A percentile compares a stretch with the other conserved stretches of the same genome.
Evolutionary conservation across 1,284 basidiomycete species (phyloP).

Genomic region (Austroboletus niveus): DNA sequence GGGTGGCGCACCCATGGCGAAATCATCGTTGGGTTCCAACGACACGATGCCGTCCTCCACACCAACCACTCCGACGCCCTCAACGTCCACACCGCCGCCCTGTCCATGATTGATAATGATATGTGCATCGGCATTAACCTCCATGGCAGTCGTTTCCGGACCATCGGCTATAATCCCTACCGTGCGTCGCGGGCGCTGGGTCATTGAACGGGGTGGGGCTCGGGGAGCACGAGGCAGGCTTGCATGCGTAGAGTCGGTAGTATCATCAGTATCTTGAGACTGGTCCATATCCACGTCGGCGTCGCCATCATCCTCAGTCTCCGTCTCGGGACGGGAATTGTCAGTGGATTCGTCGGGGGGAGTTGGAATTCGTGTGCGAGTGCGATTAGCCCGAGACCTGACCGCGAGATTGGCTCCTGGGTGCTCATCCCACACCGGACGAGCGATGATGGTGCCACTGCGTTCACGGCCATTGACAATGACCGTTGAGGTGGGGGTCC

Average conservation of each 20-base stretch:
- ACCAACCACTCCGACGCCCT: constrained; percentile 45
- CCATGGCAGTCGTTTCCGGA: constrained; percentile 41
- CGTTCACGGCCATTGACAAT: constrained; percentile 59
- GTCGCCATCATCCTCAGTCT: constrained; percentile 72
- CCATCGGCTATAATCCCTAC: constrained; percentile 66
- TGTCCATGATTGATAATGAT: constrained; percentile 64
- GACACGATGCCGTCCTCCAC: constrained; percentile 72
- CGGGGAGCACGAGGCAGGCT: constrained; percentile 41
- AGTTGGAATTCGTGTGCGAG: constrained; percentile 36
- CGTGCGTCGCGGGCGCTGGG: constrained; percentile 42
- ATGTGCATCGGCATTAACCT: constrained; percentile 55
- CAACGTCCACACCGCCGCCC: constrained; percentile 42
- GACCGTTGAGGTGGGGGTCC: constrained; percentile 59
- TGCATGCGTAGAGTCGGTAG: constrained; percentile 26
- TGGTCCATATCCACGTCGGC: constrained; percentile 53
- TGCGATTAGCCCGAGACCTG: constrained; percentile 34
- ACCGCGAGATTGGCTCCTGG: constrained; percentile 22
- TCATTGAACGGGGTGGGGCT: constrained; percentile 39
- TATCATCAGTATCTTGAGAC: constrained; percentile 42
- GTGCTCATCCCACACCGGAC: constrained; percentile 56
- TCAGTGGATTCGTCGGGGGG: constrained; percentile 55
- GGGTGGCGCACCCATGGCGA: constrained; percentile 83
- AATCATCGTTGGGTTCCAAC: constrained; percentile 72
- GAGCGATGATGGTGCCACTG: constrained; percentile 71
- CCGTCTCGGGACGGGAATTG: constrained; percentile 63